phyloP scores from a whole-genome alignment of 1,139 yeast species.

The Suhomyces maxii region DNA sequence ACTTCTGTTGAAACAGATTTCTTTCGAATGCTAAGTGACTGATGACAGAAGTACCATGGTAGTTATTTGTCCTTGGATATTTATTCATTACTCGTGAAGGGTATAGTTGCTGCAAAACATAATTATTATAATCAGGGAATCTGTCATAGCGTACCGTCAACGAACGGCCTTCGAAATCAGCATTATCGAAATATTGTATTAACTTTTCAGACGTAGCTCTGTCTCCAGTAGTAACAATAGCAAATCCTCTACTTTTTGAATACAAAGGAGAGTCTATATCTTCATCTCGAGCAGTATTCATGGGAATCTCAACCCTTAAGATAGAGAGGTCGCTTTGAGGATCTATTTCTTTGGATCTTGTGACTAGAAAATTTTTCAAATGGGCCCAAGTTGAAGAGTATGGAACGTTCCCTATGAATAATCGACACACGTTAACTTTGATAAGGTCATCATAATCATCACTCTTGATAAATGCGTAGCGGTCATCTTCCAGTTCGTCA shows the following conservation, averaged over 20 bases:
- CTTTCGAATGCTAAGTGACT: slow-evolving; percentile 35
- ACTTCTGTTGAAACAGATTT: slow-evolving; percentile 35
- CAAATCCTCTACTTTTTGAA: slow-evolving; percentile 56
- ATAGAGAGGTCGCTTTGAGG: slow-evolving; percentile 35
- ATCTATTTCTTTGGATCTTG: slow-evolving; percentile 22
- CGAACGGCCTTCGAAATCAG: slow-evolving; percentile 56
- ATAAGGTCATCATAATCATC: slow-evolving; percentile 30
- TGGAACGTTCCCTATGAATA: slow-evolving; percentile 61
- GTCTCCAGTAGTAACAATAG: slow-evolving; percentile 57
- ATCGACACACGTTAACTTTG: slow-evolving; percentile 39
- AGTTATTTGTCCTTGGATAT: slow-evolving; percentile 3
- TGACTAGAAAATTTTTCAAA: slow-evolving; percentile 47
- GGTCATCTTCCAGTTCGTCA: slow-evolving; percentile 11
- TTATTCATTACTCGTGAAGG: slow-evolving; percentile 11
- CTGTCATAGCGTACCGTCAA: slow-evolving; percentile 62
- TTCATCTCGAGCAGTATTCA: slow-evolving; percentile 21
- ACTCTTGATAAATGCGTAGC: slow-evolving; percentile 21
- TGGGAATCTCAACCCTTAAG: slow-evolving; percentile 57
- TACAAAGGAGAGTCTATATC: background rate
- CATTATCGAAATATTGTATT: slow-evolving; percentile 51
- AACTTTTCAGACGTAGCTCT: slow-evolving; percentile 51
- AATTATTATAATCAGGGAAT: slow-evolving; percentile 43
- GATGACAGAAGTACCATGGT: slow-evolving; percentile 12
- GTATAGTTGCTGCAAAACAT: slow-evolving; percentile 31
- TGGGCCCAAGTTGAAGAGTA: slow-evolving; percentile 57